phyloP scores from a whole-genome alignment of 2,329 filamentous ascomycete genomes.

The Sporothrix globosa region DNA sequence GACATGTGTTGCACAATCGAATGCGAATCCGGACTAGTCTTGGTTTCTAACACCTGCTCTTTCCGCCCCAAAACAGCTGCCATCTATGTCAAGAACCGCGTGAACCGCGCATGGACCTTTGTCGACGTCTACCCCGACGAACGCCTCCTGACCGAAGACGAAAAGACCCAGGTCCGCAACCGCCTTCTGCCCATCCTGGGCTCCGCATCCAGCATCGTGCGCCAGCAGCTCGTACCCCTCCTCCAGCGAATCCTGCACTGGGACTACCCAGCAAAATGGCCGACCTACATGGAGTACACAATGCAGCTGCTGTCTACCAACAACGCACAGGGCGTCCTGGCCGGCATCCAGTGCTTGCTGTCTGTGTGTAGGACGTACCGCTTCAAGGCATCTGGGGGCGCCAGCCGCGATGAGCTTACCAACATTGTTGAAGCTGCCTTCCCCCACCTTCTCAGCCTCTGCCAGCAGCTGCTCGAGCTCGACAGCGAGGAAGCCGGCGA shows the following conservation, averaged over 20 bases:
- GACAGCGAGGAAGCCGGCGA: slow-evolving; percentile 92
- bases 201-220: slow-evolving; percentile 75
- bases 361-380: slow-evolving; percentile 94
- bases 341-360: slow-evolving; percentile 89
- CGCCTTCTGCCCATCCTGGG: slow-evolving; percentile 88
- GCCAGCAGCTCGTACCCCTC: slow-evolving; percentile 89
- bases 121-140: slow-evolving; percentile 74
- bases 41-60: not conserved
- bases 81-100: slow-evolving; percentile 97
- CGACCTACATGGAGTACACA: slow-evolving; percentile 90
- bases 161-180: slow-evolving; percentile 84
- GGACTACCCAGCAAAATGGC: slow-evolving; percentile 95
- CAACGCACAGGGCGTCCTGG: slow-evolving; percentile 83
- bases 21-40: not conserved
- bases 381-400: slow-evolving; percentile 82
- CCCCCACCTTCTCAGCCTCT: slow-evolving; percentile 82
- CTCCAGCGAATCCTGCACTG: slow-evolving; percentile 94
- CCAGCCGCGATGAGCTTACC: slow-evolving; percentile 80
- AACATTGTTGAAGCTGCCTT: slow-evolving; percentile 92
- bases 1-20: not conserved
- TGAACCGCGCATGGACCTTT: slow-evolving; percentile 87
- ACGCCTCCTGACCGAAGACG: slow-evolving; percentile 79
- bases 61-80: slow-evolving; percentile 64
- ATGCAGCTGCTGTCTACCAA: slow-evolving; percentile 85
- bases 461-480: slow-evolving; percentile 85